Evolutionary conservation across 129 eudicot genomes (phyloP).

Genomic region (Flaveria ramosissima): DNA sequence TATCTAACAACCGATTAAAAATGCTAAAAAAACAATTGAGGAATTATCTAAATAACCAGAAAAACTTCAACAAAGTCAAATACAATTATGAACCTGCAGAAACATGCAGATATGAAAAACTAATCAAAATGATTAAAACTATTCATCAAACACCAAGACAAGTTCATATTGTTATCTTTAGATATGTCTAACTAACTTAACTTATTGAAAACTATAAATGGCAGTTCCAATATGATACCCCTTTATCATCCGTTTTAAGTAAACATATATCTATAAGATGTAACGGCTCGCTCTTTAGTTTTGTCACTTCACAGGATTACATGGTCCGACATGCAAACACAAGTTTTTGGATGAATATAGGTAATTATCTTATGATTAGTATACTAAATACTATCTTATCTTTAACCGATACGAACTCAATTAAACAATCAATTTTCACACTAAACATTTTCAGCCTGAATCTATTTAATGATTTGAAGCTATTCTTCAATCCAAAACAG

Average conservation of each 20-base stretch:
- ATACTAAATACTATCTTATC: background rate
- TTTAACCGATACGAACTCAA: background rate
- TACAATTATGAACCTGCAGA: no score
- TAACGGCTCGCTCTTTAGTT: background rate
- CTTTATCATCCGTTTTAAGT: constrained; percentile 2
- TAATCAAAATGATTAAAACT: background rate
- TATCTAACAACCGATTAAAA: background rate
- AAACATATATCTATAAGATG: background rate
- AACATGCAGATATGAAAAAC: background rate
- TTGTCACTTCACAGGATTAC: constrained; percentile 6
- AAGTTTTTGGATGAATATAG: background rate
- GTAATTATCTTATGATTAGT: background rate
- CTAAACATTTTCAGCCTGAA: background rate
- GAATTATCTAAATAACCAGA: no score
- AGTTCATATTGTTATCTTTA: background rate
- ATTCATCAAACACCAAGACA: background rate
- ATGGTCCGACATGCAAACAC: constrained; percentile 1
- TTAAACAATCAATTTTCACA: background rate
- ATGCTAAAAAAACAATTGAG: background rate
- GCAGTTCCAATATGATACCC: constrained; percentile 9
- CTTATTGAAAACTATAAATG: background rate
- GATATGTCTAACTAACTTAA: background rate
- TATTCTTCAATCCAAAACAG: background rate
- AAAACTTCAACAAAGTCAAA: no score
- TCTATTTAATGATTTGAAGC: background rate